Percentiles rank a stretch among this genome's conserved stretches.
phyloP scores from a whole-genome alignment of 2,329 filamentous ascomycete species.

The Fusarium sp. region DNA sequence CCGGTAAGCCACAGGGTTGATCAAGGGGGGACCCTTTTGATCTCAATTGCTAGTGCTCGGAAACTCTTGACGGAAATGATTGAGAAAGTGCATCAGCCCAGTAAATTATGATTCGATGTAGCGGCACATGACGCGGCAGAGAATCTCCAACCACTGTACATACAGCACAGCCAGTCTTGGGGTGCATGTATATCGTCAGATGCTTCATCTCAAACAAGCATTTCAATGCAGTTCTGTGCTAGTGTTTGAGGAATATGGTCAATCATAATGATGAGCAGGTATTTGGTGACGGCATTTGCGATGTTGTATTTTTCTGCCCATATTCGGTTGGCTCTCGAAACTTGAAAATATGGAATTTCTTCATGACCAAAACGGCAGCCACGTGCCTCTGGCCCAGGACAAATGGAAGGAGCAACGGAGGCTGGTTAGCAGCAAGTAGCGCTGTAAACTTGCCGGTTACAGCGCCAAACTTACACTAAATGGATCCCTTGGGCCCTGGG shows the following conservation, averaged over 20 bases:
- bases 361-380: conserved; percentile 2
- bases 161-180: neutral
- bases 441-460: conserved; percentile 10
- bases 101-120: conserved; percentile 31
- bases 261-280: neutral
- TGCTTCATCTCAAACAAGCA: conserved; percentile 3
- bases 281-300: conserved; percentile 2
- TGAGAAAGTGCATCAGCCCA: conserved; percentile 25
- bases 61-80: conserved; percentile 24
- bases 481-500: neutral
- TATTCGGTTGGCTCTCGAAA: conserved; percentile 9
- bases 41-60: conserved; percentile 16
- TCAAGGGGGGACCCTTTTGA: conserved; percentile 21
- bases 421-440: conserved; percentile 4
- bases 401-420: conserved; percentile 4
- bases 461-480: conserved; percentile 15
- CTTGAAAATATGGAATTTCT: neutral
- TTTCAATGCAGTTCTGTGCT: neutral
- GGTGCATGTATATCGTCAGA: conserved; percentile 8
- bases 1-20: conserved; percentile 24
- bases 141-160: neutral
- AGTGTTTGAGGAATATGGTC: neutral
- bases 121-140: conserved; percentile 31
- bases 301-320: conserved; percentile 2
- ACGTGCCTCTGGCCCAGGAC: neutral